phyloP scores from a whole-genome alignment of 1,139 yeast genomes.

The Candida glucosophila region DNA sequence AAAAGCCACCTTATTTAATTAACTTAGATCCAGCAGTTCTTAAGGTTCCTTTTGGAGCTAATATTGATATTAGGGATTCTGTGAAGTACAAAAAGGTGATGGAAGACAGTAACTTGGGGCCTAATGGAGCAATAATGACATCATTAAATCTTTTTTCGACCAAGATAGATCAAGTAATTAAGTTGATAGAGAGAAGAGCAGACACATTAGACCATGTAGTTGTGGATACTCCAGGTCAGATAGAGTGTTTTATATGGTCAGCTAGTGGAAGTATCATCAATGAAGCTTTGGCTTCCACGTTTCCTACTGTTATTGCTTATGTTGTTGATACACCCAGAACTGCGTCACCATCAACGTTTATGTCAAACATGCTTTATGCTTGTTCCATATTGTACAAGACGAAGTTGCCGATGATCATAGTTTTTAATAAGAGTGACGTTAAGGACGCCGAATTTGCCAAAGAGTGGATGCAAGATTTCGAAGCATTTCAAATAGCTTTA shows the following conservation, averaged over 20 bases:
- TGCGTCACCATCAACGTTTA: slow-evolving; percentile 90
- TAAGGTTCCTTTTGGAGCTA: slow-evolving; percentile 86
- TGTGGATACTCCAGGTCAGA: slow-evolving; percentile 97
- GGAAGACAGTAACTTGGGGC: slow-evolving; percentile 89
- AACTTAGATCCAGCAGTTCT: slow-evolving; percentile 95
- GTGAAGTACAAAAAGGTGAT: slow-evolving; percentile 93
- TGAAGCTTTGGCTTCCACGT: slow-evolving; percentile 91
- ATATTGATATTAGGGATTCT: slow-evolving; percentile 93
- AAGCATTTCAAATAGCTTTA: slow-evolving; percentile 76
- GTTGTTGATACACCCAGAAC: slow-evolving; percentile 95
- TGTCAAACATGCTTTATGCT: slow-evolving; percentile 97
- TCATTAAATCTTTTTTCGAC: slow-evolving; percentile 87
- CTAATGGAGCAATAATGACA: slow-evolving; percentile 97
- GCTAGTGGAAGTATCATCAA: slow-evolving; percentile 96
- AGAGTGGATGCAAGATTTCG: slow-evolving; percentile 98
- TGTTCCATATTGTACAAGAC: slow-evolving; percentile 95
- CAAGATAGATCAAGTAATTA: slow-evolving; percentile 90
- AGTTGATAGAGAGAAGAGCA: slow-evolving; percentile 73
- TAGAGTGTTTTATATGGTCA: slow-evolving; percentile 94
- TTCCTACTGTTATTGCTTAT: slow-evolving; percentile 93
- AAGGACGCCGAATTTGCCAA: slow-evolving; percentile 78
- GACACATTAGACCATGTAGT: slow-evolving; percentile 63
- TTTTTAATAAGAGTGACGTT: slow-evolving; percentile 92
- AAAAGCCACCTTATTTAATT: slow-evolving; percentile 78
- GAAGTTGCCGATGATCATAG: slow-evolving; percentile 92